Evolutionary conservation across 2,329 filamentous ascomycete genomes (phyloP), one percentile per base, ranked within the genome.

Genomic region (Eutypella sp.): DNA sequence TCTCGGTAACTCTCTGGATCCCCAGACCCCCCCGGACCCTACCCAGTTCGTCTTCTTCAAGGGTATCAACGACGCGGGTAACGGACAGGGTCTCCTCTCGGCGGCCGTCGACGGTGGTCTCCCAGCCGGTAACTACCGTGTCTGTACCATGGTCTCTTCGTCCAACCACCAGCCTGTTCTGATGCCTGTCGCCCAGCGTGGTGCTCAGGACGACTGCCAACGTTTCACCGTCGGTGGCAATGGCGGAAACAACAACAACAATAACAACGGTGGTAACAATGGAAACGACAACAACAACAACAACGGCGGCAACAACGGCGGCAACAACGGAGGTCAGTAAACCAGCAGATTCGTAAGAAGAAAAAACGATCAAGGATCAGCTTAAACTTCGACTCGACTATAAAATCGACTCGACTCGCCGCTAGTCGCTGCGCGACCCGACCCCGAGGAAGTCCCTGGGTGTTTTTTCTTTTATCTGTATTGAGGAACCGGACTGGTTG

Each of bases 131-230:
- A 80, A 78, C 68, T 85, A 84, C 67, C 79, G 82, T 55, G 66
- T 82, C 50, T 85, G 82, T 72, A 79, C 76, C 57, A 82, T 85
- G 76, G 72, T 74, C 23, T 67, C 74, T 49, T 67, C 82, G n/a
- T 68, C 78, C 54, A 85, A 85, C 70, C 82, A 85, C 59, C 80
- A 84, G 67, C 79, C 79, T 46, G 78, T 83, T 9, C 59, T 82
- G 45, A 84, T 84, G 80, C 79, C 81, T 42, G 75, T 85, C 44
- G 81, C 82, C 45, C 81, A 84, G 67, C 78, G 82, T 63, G 82
- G 82, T 64, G 71, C 78, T 39, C 81, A 84, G 61, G 82, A 85
- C 56, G 81, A 85, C 60, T 85, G 81, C 60, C 67, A 74, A 42
- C 78, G 78, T 57, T 79, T 84, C 58, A 77, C 72, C 38, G 78